Base-by-base conservation (phyloP, 129 eudicot species). In the Flaveria brownii region DNA sequence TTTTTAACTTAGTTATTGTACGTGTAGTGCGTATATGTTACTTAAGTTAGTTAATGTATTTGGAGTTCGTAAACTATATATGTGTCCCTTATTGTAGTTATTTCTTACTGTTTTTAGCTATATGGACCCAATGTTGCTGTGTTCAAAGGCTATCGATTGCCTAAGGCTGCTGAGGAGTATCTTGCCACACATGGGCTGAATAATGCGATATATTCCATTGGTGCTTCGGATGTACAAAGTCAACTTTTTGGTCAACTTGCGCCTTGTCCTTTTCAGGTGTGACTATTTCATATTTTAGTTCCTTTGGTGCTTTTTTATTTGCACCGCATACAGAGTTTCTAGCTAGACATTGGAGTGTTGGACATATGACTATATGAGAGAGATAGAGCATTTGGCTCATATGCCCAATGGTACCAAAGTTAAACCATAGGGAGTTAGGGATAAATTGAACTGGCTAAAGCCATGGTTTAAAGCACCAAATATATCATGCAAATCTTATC, bases 181-280 rank as follows among this genome's bases (percentile, higher is more conserved):
- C 92, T 95, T 39, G 79, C 88, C 55, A 82, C 91, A n/a, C 86
- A 76, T 36, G 99, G 99, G 73, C 96, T 95, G 25, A 86, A 84
- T 74, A 84, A 80, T 78, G 93, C 96, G 10, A 82, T 85, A 15
- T 89, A 84, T 82, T 84, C 94, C 15, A 71, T 91, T 62, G 86
- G 88, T 68, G 88, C 82, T 64, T 75, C 92, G 57, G 82, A 83
- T 57, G 85, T 89, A 77, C 92, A 85, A 74, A 76, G 84, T 80
- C 89, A 90, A 75, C 91, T 83, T 50, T 95, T 95, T 82, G 99
- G 99, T 54, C 89, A 80, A 65, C 91, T 93, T 67, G 62, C 67
- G 73, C 79, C 85, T 45, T 93, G 97, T 80, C 91, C 98, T 30
- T 84, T 89, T 79, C 96, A 89, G 96, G 99, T 95, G 79, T 54